Base-by-base conservation (phyloP, 768 basidiomycete genomes). In the Tylopilus balloui region DNA sequence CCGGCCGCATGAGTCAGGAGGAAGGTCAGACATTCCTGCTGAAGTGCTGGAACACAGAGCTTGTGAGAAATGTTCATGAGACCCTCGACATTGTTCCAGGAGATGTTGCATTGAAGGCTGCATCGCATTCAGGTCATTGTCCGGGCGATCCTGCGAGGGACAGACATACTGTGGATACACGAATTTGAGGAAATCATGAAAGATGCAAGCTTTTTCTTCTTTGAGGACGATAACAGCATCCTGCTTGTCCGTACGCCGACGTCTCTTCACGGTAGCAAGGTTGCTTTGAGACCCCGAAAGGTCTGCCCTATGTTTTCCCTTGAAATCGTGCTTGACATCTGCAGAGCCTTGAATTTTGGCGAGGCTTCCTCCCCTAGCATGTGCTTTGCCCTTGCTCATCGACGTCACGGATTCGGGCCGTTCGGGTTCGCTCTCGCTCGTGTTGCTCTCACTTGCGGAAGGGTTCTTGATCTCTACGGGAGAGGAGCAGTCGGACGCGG, bases 61-160 rank as follows among this genome's bases (percentile, higher is more conserved):
- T 92, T 94, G 68, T 89, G 83, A 3, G 91, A 84, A 19, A 95
- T 86, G 61, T 93, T 90, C 81, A 93, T 87, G 35, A 92, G 77
- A 34, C 86, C 85, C 58, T 91, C 92, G 23, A 92, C 94, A 65
- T 96, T 96, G 58, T 90, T 88, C 91, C 93, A 97, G 0, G 90
- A 87, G 46, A 95, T 92, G 9, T 89, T 89, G 69, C 92, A 95
- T 55, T 92, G 88, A 47, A 94, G 74, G 55, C 87, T 89, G 58
- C 37, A 20, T 34, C 32, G 42, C 28, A 43, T 27, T 57, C 9
- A 51, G 41, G 31, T 41, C 29, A 43, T 41, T 31, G 36, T 34
- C 13, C 45, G 49, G 12, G 2, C 45, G 39, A 6, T 9, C 21
- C 9, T 14, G 34, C 2, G 29, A 46, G 15, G 23, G 13, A 46